Base-by-base conservation (phyloP, 345 rosid genomes). In the Xanthoceras sorbifolium region DNA sequence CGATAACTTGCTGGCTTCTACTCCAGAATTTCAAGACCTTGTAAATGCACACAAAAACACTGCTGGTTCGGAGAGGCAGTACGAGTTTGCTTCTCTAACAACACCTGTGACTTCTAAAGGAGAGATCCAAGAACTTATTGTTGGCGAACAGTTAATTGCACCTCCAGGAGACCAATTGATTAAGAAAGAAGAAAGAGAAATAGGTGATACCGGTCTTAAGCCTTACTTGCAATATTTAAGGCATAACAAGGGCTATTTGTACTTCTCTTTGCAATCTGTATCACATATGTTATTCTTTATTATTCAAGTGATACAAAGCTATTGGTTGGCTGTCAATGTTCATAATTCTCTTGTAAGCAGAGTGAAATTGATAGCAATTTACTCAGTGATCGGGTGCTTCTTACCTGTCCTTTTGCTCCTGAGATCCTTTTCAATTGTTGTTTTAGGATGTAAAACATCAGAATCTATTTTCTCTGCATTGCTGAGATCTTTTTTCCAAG, bases 131-230 rank as follows among this genome's bases (percentile, higher is more conserved):
- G n/a, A 22, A 57, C 8, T 20, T 57, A 6, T 5, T n/a, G 62
- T 57, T 17, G 54, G 18, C 15, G 82, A 84, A 73, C 54, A 64
- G 36, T 31, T 65, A 2, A 26, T 10, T 34, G 68, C 72, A 57
- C 40, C 85, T 18, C 15, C 8, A 0, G 78, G 72, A n/a, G 87
- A 84, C 25, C 93, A 90, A 22, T 64, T 90, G 77, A 84, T 88
- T 18, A 80, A 83, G 78, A 69, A 78, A 73, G 91, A 88, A 73
- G 91, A 85, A 78, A 81, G 81, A 46, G 91, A 88, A 81, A 68
- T 60, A n/a, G n/a, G n/a, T n/a, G n/a, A n/a, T n/a, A n/a, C n/a
- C n/a, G n/a, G n/a, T n/a, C n/a, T n/a, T n/a, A 87, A 82, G 80
- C 85, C 92, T 65, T 90, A 79, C 77, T 23, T 83, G 32, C 88